phyloP scores from a whole-genome alignment of 768 basidiomycete genomes.

The Lanmaoa pseudosensibilis region DNA sequence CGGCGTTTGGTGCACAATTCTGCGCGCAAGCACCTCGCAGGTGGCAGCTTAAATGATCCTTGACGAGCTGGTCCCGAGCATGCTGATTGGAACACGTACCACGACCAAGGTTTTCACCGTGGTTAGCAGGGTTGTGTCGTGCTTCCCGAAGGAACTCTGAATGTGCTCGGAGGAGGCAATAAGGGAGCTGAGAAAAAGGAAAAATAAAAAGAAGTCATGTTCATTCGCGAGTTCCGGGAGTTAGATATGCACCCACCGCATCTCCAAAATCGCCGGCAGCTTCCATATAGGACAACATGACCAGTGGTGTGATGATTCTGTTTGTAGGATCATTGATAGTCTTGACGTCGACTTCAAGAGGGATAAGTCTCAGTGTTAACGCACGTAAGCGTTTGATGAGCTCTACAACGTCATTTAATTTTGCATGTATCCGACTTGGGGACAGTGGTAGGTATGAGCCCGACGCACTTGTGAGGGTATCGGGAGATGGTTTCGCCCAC shows the following conservation, averaged over 20 bases:
- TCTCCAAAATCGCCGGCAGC: conserved; percentile 88
- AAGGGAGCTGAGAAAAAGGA: conserved; percentile 61
- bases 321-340: conserved; percentile 75
- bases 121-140: conserved; percentile 78
- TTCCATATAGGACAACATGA: conserved; percentile 71
- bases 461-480: conserved; percentile 71
- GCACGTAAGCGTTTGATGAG: conserved; percentile 79
- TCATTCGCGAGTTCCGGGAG: neutral
- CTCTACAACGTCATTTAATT: conserved; percentile 43
- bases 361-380: conserved; percentile 72
- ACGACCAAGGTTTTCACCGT: conserved; percentile 80
- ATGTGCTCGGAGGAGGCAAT: conserved; percentile 73
- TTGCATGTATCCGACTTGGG: too few species aligned
- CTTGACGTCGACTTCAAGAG: conserved; percentile 71
- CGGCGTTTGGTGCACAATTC: conserved; percentile 69
- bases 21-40: conserved; percentile 82
- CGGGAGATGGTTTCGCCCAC: conserved; percentile 59
- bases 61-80: neutral
- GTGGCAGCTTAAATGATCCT: conserved; percentile 54
- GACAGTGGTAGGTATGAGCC: neutral
- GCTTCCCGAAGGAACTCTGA: conserved; percentile 83
- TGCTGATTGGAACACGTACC: conserved; percentile 43
- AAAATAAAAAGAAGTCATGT: neutral
- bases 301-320: conserved; percentile 77
- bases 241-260: conserved; percentile 52